phyloP scores from a whole-genome alignment of 2,329 filamentous ascomycete species.

The Cytospora piceae region DNA sequence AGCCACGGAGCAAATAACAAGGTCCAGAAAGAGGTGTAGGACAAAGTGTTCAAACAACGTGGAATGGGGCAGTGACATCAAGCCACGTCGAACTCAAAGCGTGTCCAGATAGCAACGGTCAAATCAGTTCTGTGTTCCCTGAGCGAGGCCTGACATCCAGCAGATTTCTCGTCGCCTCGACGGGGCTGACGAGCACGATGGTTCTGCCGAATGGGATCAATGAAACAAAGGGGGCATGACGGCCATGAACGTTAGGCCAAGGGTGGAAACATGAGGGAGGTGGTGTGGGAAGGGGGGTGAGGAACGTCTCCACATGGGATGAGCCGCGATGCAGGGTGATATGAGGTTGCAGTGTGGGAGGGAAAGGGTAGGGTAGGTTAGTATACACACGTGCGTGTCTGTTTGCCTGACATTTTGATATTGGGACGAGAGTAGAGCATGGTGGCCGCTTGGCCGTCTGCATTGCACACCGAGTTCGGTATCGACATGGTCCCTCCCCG shows the following conservation, averaged over 20 bases:
- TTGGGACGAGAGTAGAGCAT: slow-evolving; percentile 13
- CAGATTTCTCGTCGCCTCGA: slow-evolving; percentile 21
- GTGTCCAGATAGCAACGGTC: background rate
- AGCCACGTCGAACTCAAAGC: slow-evolving; percentile 11
- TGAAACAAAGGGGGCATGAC: slow-evolving; percentile 6
- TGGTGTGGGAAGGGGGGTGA: slow-evolving; percentile 9
- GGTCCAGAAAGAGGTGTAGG: slow-evolving; percentile 14
- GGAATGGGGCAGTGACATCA: slow-evolving; percentile 23
- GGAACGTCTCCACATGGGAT: slow-evolving; percentile 16
- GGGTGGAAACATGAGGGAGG: slow-evolving; percentile 17
- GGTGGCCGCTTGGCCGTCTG: slow-evolving; percentile 24
- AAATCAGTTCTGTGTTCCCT: slow-evolving; percentile 11
- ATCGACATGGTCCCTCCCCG: slow-evolving; percentile 6
- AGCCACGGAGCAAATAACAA: slow-evolving; percentile 1
- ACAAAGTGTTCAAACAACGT: slow-evolving; percentile 9
- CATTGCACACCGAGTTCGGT: slow-evolving; percentile 16
- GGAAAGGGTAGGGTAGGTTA: background rate
- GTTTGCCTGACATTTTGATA: slow-evolving; percentile 21
- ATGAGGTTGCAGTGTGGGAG: slow-evolving; percentile 6
- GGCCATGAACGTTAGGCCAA: slow-evolving; percentile 14
- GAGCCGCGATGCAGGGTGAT: slow-evolving; percentile 18
- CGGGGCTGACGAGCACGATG: slow-evolving; percentile 23
- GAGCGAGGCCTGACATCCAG: slow-evolving; percentile 21
- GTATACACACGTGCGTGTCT: background rate
- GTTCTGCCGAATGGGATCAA: slow-evolving; percentile 18